Evolutionary conservation across 2,329 filamentous ascomycete species (phyloP), one percentile per base, ranked within the genome.

Genomic region (Xylaria sp.): DNA sequence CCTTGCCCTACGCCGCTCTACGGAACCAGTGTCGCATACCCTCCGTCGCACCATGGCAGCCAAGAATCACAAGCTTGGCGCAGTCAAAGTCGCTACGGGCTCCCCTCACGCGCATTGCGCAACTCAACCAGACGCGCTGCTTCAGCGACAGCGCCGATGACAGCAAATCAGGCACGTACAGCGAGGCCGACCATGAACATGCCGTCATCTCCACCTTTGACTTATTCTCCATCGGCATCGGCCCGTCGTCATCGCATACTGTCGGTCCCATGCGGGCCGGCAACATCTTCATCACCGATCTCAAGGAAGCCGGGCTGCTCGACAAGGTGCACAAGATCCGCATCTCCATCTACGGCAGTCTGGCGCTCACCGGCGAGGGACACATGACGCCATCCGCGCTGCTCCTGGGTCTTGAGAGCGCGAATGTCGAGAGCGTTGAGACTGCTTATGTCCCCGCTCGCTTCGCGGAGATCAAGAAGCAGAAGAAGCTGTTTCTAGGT

Each of bases 161-260:
- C 1, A 66, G 69, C 3, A 65, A 74, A 2, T 65, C 72, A 2
- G 76, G 77, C 55, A 76, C 73, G 9, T 80, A 80, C 67, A 80
- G 75, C 61, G 79, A 80, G 63, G 73, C 78, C 1, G 78, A 79
- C 52, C 76, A 79, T 52, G 79, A 80, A 64, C 79, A 80, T 64
- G 79, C 79, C 59, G 79, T 80, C 66, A 80, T 80, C 59, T 80
- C 79, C 2, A 78, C 79, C 0, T 80, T 80, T 62, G 79, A 80
- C 66, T 72, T 80, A 39, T 80, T 80, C 68, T 80, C 78, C 37
- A 79, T 80, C 55, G 79, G 79, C 64, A 80, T 80, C 63, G 79
- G 79, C 0, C 79, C 79, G 9, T 80, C 78, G 0, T 80, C 79
- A 1, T 80, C 78, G 9, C 79, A 80, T 67, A 80, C 79, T 0